These are phyloP conservation scores for Erodium chrysanthum DNA, from an alignment of 441 rosid species.

Conservation along the genomic window DNA sequence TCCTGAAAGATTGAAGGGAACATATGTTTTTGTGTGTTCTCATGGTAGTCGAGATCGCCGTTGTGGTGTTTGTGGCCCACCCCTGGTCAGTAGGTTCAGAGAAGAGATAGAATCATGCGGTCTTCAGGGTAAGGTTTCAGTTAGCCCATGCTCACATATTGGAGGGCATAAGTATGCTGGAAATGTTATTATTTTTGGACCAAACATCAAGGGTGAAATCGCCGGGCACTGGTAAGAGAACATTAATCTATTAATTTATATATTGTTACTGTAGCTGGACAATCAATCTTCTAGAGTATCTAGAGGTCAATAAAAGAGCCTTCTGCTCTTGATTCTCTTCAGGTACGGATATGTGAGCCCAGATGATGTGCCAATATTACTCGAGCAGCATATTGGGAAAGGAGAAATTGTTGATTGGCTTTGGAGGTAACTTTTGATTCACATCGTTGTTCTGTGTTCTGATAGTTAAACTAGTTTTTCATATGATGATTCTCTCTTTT, in stretches of 20 bases:
- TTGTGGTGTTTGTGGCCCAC: conserved; percentile 92
- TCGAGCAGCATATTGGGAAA: conserved; percentile 70
- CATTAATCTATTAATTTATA: conserved; percentile 7
- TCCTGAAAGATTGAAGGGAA: conserved; percentile 72
- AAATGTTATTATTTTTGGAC: conserved; percentile 76
- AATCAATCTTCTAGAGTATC: not conserved
- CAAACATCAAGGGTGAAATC: conserved; percentile 42
- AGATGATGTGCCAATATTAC: conserved; percentile 62
- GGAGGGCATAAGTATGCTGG: conserved; percentile 97
- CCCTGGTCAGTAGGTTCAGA: conserved; percentile 62
- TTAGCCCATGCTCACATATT: conserved; percentile 90
- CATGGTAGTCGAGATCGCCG: conserved; percentile 86
- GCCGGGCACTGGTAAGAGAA: conserved; percentile 72
- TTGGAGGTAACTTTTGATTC: conserved; percentile 58
- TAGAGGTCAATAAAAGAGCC: not conserved
- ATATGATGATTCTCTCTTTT: not conserved
- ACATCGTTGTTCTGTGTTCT: not conserved
- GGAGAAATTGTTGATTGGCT: conserved; percentile 76
- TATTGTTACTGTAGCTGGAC: conserved; percentile 1
- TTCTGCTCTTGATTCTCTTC: conserved; percentile 16
- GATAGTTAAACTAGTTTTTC: not conserved
- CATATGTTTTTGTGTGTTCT: conserved; percentile 77
- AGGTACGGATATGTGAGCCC: conserved; percentile 94
- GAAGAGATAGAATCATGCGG: conserved; percentile 68
- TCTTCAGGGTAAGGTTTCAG: conserved; percentile 77